Base-by-base conservation (phyloP, 164 flowering plant genomes). In the Magnolia kwangsiensis region DNA sequence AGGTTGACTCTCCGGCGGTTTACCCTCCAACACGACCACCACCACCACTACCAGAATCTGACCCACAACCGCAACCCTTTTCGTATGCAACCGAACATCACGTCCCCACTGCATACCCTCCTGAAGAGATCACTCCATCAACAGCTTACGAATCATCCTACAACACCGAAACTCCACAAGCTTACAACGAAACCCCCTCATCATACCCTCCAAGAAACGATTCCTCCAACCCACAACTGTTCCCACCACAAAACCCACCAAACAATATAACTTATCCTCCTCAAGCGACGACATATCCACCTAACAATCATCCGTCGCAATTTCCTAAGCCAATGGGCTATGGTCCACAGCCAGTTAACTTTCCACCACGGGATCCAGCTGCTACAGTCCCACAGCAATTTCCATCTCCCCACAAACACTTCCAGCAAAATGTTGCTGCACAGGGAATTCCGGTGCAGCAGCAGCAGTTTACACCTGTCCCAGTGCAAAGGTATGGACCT, bases 251-350 rank as follows among this genome's bases (percentile, higher is more conserved):
- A 55, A 19, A 61, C 14, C 67, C 21, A 13, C 49, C 45, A 37
- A 68, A 68, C 50, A 68, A 68, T 50, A 8, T 69, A 1, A 8
- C 8, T 1, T 74, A 74, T 61, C 70, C 76, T 14, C 69, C 76
- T n/a, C 76, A 74, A 64, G 59, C 76, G 4, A 37, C 71, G 11
- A 31, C 69, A n/a, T 66, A 74, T 61, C 76, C 76, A 31, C 76
- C 76, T 50, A 8, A 27, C 63, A 49, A 50, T 13, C 76, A 59
- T 21, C 69, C 50, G 50, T 45, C 21, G 5, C 37, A n/a, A 3
- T 24, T 65, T 14, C 5, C 31, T 9, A 24, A 24, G 9, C 37
- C 68, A 10, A 14, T 29, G 5, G 68, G 68, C 24, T 65, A 65
- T 21, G 31, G 68, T 9, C 69, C 69, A 14, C 76, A n/a, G 45